Base-by-base conservation (phyloP, 2,329 filamentous ascomycete species). In the Colletotrichum horii region DNA sequence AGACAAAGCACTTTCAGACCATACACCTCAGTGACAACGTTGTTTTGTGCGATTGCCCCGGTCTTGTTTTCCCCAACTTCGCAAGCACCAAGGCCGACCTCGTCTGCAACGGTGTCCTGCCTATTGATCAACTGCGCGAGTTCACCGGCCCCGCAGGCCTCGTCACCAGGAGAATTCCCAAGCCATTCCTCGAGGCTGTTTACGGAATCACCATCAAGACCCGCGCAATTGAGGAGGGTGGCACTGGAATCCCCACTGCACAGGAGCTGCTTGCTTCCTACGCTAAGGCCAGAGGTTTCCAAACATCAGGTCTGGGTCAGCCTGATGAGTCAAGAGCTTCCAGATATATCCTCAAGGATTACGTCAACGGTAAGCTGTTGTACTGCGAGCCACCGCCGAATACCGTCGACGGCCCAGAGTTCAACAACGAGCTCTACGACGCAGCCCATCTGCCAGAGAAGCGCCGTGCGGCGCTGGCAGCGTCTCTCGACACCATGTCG, bases 1-100 rank as follows among this genome's bases (percentile, higher is more conserved):
- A 99, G 88, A 99, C 97, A 16, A 99, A 99, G 88, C 97, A 99
- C 82, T 99, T 99, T 88, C 97, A 99, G 85, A 99, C 97, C 2
- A 97, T 99, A 75, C 96, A 98, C 83, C 91, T 99, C 36, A 97
- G 94, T 75, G 94, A 97, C 1, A 92, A 93, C 75, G 95, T 99
- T 77, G 91, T 98, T 62, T 91, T 99, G 8, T 98, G 97, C 85
- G 97, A 99, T 92, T 99, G 97, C 82, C 97, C 97, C 12, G 97
- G 97, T 93, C 93, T 99, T 24, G 97, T 99, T 2, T 98, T 99
- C 84, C 96, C 97, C 80, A 98, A 98, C 86, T 99, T 98, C 80
- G 96, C 97, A 73, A 96, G 93, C 61, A 98, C 96, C 62, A 98
- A 98, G 86, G 97, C 95, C 52, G 97, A 99, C 81, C 91, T 99